Evolutionary conservation across 257 asterid genomes (phyloP).

Genomic region (Nicotiana noctiflora): DNA sequence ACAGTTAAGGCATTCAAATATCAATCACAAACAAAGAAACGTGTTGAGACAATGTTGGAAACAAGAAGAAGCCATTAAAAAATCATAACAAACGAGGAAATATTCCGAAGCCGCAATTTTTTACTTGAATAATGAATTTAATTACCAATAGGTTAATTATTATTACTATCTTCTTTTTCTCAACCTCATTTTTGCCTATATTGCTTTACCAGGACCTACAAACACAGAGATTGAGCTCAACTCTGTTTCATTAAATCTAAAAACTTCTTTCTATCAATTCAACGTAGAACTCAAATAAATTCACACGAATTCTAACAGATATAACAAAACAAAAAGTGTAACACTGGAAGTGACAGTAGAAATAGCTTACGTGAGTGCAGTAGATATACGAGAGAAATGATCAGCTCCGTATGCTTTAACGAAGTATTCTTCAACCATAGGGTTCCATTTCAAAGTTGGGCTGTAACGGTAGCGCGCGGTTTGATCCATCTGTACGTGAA

Average conservation of each 20-base stretch:
- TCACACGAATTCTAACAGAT: neutral
- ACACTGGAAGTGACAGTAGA: neutral
- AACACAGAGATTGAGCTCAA: neutral
- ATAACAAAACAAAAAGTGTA: neutral
- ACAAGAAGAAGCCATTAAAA: neutral
- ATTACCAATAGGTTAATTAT: neutral
- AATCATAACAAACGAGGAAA: neutral
- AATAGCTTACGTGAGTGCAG: slow-evolving; percentile 55
- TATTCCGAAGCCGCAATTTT: neutral
- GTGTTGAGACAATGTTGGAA: neutral
- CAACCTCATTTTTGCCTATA: neutral
- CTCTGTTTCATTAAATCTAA: neutral
- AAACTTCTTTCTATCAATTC: neutral
- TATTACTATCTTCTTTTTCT: neutral
- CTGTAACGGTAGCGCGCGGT: slow-evolving; percentile 66
- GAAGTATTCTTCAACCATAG: slow-evolving; percentile 76
- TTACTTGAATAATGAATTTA: neutral
- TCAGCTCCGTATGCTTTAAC: slow-evolving; percentile 74
- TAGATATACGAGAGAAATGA: slow-evolving; percentile 69
- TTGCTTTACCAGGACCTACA: neutral
- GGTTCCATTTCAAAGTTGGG: slow-evolving; percentile 74
- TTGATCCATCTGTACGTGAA: slow-evolving; percentile 55
- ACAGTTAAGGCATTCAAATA: neutral
- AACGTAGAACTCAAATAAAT: neutral
- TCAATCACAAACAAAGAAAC: neutral